Evolutionary conservation across 2,329 filamentous ascomycete species (phyloP).

Genomic region (Sarocladiaceae sp.): DNA sequence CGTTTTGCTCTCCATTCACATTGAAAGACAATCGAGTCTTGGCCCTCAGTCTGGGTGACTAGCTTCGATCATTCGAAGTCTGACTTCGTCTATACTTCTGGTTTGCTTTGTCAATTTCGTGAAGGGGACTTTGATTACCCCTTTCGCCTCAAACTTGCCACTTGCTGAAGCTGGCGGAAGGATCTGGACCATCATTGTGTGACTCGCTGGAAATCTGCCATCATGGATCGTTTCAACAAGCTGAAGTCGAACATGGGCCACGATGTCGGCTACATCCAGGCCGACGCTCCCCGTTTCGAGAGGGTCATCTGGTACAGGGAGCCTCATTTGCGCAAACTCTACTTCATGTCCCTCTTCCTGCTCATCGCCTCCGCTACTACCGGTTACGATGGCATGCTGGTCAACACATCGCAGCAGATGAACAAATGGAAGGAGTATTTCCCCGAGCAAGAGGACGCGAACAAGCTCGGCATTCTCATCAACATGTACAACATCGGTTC

Average conservation of each 20-base stretch:
- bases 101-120: slow-evolving; percentile 3
- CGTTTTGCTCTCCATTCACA: slow-evolving; percentile 10
- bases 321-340: slow-evolving; percentile 50
- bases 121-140: no score
- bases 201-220: slow-evolving; percentile 11
- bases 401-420: slow-evolving; percentile 55
- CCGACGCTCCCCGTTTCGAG: slow-evolving; percentile 44
- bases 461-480: slow-evolving; percentile 41
- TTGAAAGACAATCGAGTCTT: slow-evolving; percentile 7
- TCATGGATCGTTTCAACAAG: slow-evolving; percentile 10
- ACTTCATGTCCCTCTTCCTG: slow-evolving; percentile 45
- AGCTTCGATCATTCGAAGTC: slow-evolving; percentile 8
- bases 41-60: slow-evolving; percentile 5
- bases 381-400: slow-evolving; percentile 55
- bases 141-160: no score
- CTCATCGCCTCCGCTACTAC: slow-evolving; percentile 56
- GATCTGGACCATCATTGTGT: no score
- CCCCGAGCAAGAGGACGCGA: slow-evolving; percentile 28
- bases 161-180: no score
- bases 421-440: slow-evolving; percentile 47
- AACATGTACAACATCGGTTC: slow-evolving; percentile 48
- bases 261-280: slow-evolving; percentile 32
- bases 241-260: slow-evolving; percentile 15
- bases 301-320: slow-evolving; percentile 51
- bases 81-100: slow-evolving; percentile 2